Base-by-base conservation (phyloP, 2,329 filamentous ascomycete genomes). In the Pseudocercospora crystallina region DNA sequence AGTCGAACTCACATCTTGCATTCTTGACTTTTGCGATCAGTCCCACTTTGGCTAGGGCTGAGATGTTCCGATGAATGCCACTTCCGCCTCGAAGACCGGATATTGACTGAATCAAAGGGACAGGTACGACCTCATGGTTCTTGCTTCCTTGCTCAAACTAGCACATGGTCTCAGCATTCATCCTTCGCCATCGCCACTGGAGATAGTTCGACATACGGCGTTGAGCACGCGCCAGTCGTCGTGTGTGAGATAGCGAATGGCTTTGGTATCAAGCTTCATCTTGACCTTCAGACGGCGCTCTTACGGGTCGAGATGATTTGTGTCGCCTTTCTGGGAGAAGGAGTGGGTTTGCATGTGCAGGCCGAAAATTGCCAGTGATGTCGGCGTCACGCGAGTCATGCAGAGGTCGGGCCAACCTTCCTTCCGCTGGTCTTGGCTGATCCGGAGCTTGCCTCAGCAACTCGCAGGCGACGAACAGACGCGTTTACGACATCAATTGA, bases 71-170 rank as follows among this genome's bases (percentile, higher is more conserved):
- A 71, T 94, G 88, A 14, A 95, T 90, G 54, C 89, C 88, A 59
- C 82, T 82, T 12, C 72, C 71, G 50, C 88, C 87, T 49, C 89
- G 85, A 33, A 96, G 81, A 35, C 88, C 87, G 5, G 92, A 84
- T 20, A 96, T 80, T 66, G 89, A 88, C 51, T 86, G 84, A 60
- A 99, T 97, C 58, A 97, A 72, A 3, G 89, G 77, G 11, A 92
- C 97, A 7, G 94, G 94, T 2, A 99, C 92, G 50, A 99, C 81
- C 74, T 99, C 94, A 76, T 99, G 94, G 74, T 97, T 97, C 71
- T 89, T 91, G 73, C 88, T 95, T 66, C 91, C 92, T 73, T 86
- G 85, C 72, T 99, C 94, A 64, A 95, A 89, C 90, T 96, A 71
- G 48, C 54, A 43, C 47, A 42, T 29, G 26, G 47, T 56, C 43